A percentile compares a stretch with the other conserved stretches of the same genome.
These are phyloP conservation scores for Cynanchum wilfordii DNA, from an alignment of 257 asterid genomes.

Conservation along the genomic window DNA sequence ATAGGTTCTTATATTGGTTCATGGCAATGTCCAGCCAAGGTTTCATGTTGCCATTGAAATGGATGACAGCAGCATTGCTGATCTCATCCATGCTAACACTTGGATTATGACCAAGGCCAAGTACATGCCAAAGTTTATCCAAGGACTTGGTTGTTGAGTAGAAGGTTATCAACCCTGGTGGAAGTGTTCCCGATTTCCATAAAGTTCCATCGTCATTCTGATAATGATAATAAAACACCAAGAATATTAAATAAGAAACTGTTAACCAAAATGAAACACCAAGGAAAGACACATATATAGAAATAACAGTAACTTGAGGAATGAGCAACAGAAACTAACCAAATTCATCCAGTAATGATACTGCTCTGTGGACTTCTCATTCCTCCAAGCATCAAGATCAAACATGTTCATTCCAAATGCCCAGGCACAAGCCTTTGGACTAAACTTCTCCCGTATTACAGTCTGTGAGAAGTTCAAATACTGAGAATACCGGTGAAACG, in stretches of 20 bases:
- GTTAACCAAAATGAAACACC: not conserved
- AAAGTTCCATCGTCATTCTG: slow-evolving; percentile 77
- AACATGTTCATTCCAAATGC: slow-evolving; percentile 93
- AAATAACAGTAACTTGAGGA: not conserved
- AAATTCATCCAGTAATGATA: slow-evolving; percentile 88
- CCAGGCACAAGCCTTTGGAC: slow-evolving; percentile 91
- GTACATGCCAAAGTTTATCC: slow-evolving; percentile 92
- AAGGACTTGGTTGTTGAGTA: slow-evolving; percentile 69
- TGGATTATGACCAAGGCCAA: slow-evolving; percentile 90
- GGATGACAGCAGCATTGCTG: slow-evolving; percentile 86
- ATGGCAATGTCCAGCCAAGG: slow-evolving; percentile 98
- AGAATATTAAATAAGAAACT: not conserved
- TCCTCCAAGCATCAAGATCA: slow-evolving; percentile 94
- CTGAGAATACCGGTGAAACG: slow-evolving; percentile 73
- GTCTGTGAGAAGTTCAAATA: slow-evolving; percentile 85
- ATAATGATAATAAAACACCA: slow-evolving; percentile 8
- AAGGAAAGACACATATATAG: not conserved
- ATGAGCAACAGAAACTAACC: slow-evolving; percentile 37
- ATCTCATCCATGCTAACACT: slow-evolving; percentile 93
- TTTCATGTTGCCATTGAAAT: slow-evolving; percentile 95
- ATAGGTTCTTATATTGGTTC: slow-evolving; percentile 84
- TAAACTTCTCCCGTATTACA: slow-evolving; percentile 72
- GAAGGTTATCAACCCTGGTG: slow-evolving; percentile 81
- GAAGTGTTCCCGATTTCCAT: slow-evolving; percentile 85
- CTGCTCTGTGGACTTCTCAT: slow-evolving; percentile 64